phyloP scores from a whole-genome alignment of 2,329 filamentous ascomycete genomes.

The Madurella mycetomatis region DNA sequence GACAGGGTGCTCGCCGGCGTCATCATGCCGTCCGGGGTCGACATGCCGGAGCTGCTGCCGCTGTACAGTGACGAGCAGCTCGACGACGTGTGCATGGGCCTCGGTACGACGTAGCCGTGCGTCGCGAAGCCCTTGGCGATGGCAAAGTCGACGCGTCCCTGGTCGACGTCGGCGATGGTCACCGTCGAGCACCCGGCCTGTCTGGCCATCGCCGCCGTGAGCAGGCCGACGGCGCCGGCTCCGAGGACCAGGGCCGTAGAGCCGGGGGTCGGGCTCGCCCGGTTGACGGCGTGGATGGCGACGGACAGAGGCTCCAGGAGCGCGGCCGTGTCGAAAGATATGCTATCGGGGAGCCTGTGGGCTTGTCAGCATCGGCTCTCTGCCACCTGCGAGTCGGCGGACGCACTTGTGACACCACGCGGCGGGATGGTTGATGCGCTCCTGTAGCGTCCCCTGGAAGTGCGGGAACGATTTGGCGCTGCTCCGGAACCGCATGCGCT shows the following conservation, averaged over 20 bases:
- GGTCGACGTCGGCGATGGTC: conserved; percentile 57
- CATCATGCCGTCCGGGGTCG: conserved; percentile 42
- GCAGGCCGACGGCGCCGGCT: conserved; percentile 58
- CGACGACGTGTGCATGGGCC: conserved; percentile 39
- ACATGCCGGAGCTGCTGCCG: conserved; percentile 45
- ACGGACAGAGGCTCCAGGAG: conserved; percentile 60
- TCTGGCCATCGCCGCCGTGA: conserved; percentile 59
- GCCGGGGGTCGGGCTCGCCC: conserved; percentile 47
- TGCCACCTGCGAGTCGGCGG: neutral
- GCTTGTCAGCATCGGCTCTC: conserved; percentile 18
- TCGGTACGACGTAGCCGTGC: conserved; percentile 52
- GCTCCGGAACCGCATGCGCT: conserved; percentile 57
- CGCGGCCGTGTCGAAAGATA: conserved; percentile 57
- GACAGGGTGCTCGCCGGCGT: conserved; percentile 45
- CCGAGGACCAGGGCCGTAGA: conserved; percentile 60
- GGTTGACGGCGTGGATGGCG: conserved; percentile 57
- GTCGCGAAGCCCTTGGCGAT: conserved; percentile 56
- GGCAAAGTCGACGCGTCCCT: conserved; percentile 56
- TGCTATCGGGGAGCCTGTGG: conserved; percentile 50
- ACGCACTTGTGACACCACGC: conserved; percentile 58
- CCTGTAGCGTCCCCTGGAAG: conserved; percentile 59
- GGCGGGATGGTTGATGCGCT: conserved; percentile 59
- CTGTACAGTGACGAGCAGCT: conserved; percentile 41
- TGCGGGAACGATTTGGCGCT: conserved; percentile 61
- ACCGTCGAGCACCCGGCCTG: conserved; percentile 56